phyloP scores from a whole-genome alignment of 106 monocot species.

The Platanthera guangdongensis region DNA sequence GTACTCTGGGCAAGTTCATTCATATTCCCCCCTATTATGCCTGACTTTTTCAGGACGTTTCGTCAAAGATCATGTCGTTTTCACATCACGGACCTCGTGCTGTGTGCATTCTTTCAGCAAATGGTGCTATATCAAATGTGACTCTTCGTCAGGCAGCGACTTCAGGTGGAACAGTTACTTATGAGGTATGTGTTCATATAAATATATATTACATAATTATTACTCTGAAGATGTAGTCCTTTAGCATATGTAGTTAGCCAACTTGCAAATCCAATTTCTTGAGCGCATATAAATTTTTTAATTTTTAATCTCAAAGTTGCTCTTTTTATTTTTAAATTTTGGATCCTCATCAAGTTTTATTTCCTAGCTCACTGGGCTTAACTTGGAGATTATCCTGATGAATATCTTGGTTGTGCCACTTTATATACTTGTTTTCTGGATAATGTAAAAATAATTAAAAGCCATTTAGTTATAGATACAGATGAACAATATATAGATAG shows the following conservation, averaged over 20 bases:
- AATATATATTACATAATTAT: background rate
- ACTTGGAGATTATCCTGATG: background rate
- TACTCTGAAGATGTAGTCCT: background rate
- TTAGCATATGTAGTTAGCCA: background rate
- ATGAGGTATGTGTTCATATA: constrained; percentile 31
- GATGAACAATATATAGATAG: background rate
- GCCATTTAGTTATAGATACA: background rate
- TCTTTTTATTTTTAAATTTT: background rate
- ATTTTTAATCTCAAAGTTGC: background rate
- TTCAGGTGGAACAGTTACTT: constrained; percentile 64
- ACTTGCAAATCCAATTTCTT: background rate
- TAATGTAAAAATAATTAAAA: background rate
- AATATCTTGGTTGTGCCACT: background rate
- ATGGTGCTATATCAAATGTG: constrained; percentile 67
- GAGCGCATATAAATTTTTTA: background rate
- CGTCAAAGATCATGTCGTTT: constrained; percentile 66
- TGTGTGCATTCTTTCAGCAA: constrained; percentile 59
- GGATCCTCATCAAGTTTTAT: background rate
- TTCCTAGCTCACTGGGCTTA: background rate
- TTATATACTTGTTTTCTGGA: background rate
- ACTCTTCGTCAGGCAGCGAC: constrained; percentile 56
- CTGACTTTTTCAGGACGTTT: constrained; percentile 38
- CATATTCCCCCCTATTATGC: background rate
- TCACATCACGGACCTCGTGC: constrained; percentile 59
- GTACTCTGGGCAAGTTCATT: background rate